A percentile compares a stretch with the other conserved stretches of the same genome.
These are phyloP conservation scores for Phialophora tarda DNA, from an alignment of 2,329 filamentous ascomycete species.

Conservation along the genomic window DNA sequence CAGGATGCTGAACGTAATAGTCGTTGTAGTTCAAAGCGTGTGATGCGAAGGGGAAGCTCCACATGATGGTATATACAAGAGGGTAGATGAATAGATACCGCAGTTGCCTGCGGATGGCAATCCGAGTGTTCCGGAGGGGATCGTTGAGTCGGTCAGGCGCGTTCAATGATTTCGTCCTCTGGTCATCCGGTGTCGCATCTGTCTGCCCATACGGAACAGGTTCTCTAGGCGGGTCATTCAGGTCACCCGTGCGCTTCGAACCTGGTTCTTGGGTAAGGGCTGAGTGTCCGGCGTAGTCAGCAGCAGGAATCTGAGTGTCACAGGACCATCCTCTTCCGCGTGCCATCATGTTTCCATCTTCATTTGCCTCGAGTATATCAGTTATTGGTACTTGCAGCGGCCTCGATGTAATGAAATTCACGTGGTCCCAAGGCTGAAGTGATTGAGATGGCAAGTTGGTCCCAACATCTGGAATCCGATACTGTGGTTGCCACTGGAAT, in stretches of 20 bases:
- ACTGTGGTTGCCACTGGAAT: background rate
- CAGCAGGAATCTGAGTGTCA: constrained; percentile 22
- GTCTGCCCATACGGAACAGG: background rate
- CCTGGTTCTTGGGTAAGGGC: background rate
- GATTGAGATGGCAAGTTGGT: background rate
- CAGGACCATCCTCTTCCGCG: constrained; percentile 32
- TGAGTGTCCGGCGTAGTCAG: background rate
- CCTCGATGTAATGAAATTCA: constrained; percentile 37
- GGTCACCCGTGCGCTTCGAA: background rate
- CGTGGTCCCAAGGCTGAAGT: constrained; percentile 33
- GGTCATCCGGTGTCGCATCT: background rate
- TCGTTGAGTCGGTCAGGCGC: constrained; percentile 18
- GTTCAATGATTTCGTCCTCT: background rate
- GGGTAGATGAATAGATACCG: constrained; percentile 78
- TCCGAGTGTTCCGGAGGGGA: constrained; percentile 50
- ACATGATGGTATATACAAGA: constrained; percentile 71
- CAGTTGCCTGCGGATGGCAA: constrained; percentile 69
- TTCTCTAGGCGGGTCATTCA: background rate
- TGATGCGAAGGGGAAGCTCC: constrained; percentile 72
- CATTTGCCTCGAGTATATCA: background rate
- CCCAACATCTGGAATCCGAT: background rate
- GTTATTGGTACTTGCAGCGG: background rate
- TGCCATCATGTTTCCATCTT: background rate
- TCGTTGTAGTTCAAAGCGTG: constrained; percentile 67
- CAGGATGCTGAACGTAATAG: constrained; percentile 56